Evolutionary conservation across 1,139 yeast genomes (phyloP).

Genomic region (Sugiyamaella neomexicana): DNA sequence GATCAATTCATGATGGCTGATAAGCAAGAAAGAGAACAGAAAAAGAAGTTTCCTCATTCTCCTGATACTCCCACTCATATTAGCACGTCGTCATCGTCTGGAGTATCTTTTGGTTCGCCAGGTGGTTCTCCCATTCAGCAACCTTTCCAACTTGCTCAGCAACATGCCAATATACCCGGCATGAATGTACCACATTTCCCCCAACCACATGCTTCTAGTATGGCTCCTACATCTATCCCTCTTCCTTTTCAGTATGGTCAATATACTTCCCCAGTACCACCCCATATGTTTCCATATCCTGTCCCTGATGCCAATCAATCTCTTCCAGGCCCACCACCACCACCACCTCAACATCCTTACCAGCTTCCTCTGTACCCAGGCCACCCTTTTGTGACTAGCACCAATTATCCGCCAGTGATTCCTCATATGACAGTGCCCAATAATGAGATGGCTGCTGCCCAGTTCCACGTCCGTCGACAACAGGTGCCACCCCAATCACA

Average conservation of each 20-base stretch:
- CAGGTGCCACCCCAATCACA: constrained; percentile 2
- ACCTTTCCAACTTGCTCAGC: constrained; percentile 17
- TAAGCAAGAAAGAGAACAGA: constrained; percentile 25
- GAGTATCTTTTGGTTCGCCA: constrained; percentile 8
- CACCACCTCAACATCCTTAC: constrained; percentile 6
- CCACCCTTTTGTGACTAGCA: constrained; percentile 15
- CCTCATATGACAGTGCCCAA: constrained; percentile 16
- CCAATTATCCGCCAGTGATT: constrained; percentile 13
- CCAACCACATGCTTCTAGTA: constrained; percentile 12
- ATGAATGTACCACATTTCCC: constrained; percentile 20
- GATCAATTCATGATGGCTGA: constrained; percentile 34
- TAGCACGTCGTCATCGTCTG: not conserved
- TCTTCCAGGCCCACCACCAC: not conserved
- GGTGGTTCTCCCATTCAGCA: constrained; percentile 16
- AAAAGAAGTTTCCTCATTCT: not conserved
- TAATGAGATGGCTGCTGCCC: constrained; percentile 11
- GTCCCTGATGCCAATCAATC: not conserved
- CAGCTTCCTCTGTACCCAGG: constrained; percentile 11
- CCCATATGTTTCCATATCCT: constrained; percentile 5
- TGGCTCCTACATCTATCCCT: constrained; percentile 14
- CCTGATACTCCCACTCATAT: not conserved
- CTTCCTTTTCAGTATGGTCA: constrained; percentile 12
- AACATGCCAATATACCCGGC: constrained; percentile 14
- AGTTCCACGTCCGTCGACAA: constrained; percentile 8
- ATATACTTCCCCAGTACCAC: constrained; percentile 4